Percentiles rank a stretch among this genome's conserved stretches.
phyloP scores from a whole-genome alignment of 495 filamentous ascomycete species.

The Elasticomyces elasticus region DNA sequence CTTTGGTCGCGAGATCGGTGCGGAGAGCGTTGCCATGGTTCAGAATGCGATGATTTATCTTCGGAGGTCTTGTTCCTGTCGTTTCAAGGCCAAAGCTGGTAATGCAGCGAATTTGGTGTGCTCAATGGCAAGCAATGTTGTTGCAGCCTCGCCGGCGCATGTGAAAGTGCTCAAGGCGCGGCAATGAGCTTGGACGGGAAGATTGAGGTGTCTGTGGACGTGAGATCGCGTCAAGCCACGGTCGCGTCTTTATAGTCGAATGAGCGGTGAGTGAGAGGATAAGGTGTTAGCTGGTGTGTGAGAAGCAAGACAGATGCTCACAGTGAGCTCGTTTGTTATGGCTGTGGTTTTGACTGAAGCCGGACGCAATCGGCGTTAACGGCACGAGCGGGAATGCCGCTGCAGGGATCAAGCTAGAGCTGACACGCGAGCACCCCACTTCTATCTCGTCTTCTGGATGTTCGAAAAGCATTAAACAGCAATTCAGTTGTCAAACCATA shows the following conservation, averaged over 20 bases:
- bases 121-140: background rate
- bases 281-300: background rate
- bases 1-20: slow-evolving; percentile 8
- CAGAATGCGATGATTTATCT: background rate
- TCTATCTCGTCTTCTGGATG: background rate
- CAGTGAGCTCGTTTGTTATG: background rate
- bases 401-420: background rate
- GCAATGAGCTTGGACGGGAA: no score
- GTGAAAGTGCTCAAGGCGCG: no score
- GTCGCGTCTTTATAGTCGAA: background rate
- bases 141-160: background rate
- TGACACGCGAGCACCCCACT: background rate
- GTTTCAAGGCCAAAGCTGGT: no score
- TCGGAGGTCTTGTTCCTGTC: background rate
- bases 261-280: background rate
- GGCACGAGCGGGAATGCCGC: background rate
- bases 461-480: background rate
- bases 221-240: background rate
- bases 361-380: background rate
- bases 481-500: background rate
- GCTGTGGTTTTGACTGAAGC: background rate
- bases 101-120: no score
- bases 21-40: slow-evolving; percentile 6
- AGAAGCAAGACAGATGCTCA: background rate
- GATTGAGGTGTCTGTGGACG: no score